Conservation (phyloP, 345 rosid genomes). For the Erodium maritimum region DNA sequence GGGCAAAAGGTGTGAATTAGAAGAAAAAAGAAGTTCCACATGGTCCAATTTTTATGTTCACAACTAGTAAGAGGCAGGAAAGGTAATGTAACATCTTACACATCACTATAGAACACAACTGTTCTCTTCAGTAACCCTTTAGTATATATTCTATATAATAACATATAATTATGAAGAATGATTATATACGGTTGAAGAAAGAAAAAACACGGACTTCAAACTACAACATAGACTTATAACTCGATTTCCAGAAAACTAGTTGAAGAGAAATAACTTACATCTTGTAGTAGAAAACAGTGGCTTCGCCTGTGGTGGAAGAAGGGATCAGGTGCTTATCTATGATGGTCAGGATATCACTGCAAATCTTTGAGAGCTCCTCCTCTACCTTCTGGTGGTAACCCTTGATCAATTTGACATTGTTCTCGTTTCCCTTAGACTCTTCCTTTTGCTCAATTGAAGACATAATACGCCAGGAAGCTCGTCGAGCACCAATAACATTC, state of each 20-base stretch:
- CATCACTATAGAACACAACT: background rate
- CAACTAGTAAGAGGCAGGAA: slow-evolving; percentile 3
- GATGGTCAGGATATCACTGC: slow-evolving; percentile 10
- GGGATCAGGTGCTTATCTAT: slow-evolving; percentile 10
- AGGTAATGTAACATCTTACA: background rate
- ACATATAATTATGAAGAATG: too few relatives aligned
- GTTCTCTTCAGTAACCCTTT: background rate
- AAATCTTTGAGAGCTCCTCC: slow-evolving; percentile 8
- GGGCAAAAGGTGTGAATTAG: background rate
- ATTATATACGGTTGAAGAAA: too few relatives aligned
- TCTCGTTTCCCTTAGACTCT: slow-evolving; percentile 9
- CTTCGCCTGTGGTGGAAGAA: slow-evolving; percentile 5
- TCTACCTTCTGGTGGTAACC: slow-evolving; percentile 11
- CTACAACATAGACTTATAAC: background rate
- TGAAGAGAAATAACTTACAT: slow-evolving; percentile 4
- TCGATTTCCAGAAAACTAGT: background rate
- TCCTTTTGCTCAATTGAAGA: slow-evolving; percentile 11
- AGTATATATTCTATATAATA: background rate
- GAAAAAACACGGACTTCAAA: too few relatives aligned
- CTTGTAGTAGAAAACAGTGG: slow-evolving; percentile 10
- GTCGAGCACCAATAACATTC: slow-evolving; percentile 6
- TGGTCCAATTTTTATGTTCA: background rate
- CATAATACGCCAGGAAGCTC: slow-evolving; percentile 12
- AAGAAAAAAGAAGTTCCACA: background rate
- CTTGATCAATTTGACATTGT: slow-evolving; percentile 7